A percentile compares a stretch with the other conserved stretches of the same genome.
Evolutionary conservation across 371 early-diverging fungal species (phyloP).

Genomic region (Mortierella sp.): DNA sequence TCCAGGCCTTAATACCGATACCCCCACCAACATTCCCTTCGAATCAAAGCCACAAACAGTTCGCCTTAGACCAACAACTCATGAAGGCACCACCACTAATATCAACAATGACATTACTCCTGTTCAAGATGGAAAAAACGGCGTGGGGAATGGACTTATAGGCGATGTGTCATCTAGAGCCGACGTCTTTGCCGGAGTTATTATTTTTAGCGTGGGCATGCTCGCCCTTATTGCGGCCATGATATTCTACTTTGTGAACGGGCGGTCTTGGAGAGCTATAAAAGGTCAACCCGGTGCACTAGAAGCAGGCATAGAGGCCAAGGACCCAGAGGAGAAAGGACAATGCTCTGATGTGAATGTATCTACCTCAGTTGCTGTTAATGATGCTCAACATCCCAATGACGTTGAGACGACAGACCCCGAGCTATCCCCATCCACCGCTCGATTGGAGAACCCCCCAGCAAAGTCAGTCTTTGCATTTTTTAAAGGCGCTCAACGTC

Average conservation of each 20-base stretch:
- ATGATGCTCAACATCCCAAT: neutral
- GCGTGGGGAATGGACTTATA: neutral
- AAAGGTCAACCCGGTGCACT: neutral
- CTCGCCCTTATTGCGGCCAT: conserved; percentile 19
- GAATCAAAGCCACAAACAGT: too few relatives aligned
- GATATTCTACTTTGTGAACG: conserved; percentile 24
- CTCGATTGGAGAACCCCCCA: conserved; percentile 8
- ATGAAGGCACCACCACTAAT: too few relatives aligned
- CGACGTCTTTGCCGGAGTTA: conserved; percentile 22
- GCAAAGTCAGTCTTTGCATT: conserved; percentile 29
- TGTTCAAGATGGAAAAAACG: neutral
- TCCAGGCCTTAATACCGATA: too few relatives aligned
- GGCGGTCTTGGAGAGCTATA: conserved; percentile 10
- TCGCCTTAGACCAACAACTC: too few relatives aligned
- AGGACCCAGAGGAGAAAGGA: neutral
- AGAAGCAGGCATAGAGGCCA: neutral
- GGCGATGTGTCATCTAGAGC: conserved; percentile 9
- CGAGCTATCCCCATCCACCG: conserved; percentile 28
- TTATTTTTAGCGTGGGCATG: conserved; percentile 26
- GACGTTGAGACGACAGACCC: neutral
- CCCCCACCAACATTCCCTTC: too few relatives aligned
- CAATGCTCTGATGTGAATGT: neutral
- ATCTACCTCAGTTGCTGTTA: neutral
- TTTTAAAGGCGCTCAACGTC: conserved; percentile 18
- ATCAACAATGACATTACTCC: neutral